Evolutionary conservation across 1,139 yeast species (phyloP), one percentile per base, ranked within the genome.

Genomic region (Zygosaccharomyces pseudobailii): DNA sequence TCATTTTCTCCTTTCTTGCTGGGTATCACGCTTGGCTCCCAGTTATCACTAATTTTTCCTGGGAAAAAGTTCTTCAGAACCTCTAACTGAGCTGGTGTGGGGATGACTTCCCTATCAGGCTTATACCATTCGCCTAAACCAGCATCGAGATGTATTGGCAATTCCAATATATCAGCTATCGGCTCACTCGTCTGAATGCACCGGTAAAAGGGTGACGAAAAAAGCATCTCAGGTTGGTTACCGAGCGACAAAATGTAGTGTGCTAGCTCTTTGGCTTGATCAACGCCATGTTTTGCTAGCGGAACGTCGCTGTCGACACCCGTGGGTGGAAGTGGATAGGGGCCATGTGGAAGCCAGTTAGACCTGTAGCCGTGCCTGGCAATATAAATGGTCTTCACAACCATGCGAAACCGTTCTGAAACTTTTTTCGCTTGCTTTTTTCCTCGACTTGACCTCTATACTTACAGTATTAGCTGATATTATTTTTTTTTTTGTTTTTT

Each of bases 121-220:
- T 78, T 76, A 53, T 79, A 81, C 84, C 85, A 81, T 58, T 81
- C 86, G 7, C 87, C 89, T 17, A 85, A 75, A 0, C 95, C 95
- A 48, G 81, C 67, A 59, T 87, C 95, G 8, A 84, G 66, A 33
- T 70, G 73, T 10, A 87, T 75, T n/a, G 80, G 79, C 31, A 82
- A 61, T 9, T 72, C 78, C 23, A 84, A 67, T 40, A 67, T 65
- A 31, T 76, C 71, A 1, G 90, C 80, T n/a, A 82, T 70, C 2
- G 90, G 87, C 39, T 78, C 75, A 3, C 85, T 78, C 0, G 97
- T 89, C 64, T 92, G 90, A 13, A 90, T 72, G 65, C 97, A 92
- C 51, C 97, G 71, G 65, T 87, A 89, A 65, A 88, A 90, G 0
- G 97, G 97, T 2, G 96, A 87, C 1, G 84, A 71, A 56, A 85